These are phyloP conservation scores for Claviceps sp. DNA, from an alignment of 2,329 filamentous ascomycete genomes.

Conservation along the genomic window DNA sequence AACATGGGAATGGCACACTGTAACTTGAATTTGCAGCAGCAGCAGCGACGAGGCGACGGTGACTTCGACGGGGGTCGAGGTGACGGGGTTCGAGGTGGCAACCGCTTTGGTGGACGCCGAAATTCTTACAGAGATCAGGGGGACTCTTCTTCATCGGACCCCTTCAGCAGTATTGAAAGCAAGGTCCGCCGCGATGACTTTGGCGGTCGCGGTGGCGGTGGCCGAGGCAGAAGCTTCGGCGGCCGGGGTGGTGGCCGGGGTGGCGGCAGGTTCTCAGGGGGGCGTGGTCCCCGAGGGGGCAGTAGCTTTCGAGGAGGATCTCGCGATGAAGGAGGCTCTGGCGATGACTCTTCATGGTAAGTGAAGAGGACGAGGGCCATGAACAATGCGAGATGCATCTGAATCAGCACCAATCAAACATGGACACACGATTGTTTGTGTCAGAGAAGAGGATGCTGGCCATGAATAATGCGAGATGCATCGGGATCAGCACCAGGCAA, in stretches of 20 bases:
- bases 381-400: neutral
- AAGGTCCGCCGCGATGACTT: constrained; percentile 14
- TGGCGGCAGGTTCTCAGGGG: constrained; percentile 3
- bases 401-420: neutral
- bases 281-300: neutral
- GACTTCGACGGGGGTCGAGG: constrained; percentile 8
- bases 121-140: constrained; percentile 5
- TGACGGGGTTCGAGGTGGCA: constrained; percentile 8
- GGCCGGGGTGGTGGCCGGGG: constrained; percentile 8
- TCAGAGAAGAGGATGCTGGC: neutral
- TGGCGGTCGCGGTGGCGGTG: constrained; percentile 10
- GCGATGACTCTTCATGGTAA: neutral
- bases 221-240: constrained; percentile 8
- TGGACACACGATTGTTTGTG: neutral
- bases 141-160: constrained; percentile 10
- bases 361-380: neutral
- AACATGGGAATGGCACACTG: constrained; percentile 19
- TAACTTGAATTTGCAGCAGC: constrained; percentile 22
- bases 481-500: neutral
- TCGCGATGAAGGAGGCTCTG: neutral
- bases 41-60: constrained; percentile 1
- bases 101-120: constrained; percentile 6
- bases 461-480: neutral
- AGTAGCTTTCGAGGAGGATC: neutral
- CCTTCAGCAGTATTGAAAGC: constrained; percentile 16